Evolutionary conservation across 2,329 filamentous ascomycete genomes (phyloP), one percentile per base, ranked within the genome.

Genomic region (Zymoseptoria passerinii): DNA sequence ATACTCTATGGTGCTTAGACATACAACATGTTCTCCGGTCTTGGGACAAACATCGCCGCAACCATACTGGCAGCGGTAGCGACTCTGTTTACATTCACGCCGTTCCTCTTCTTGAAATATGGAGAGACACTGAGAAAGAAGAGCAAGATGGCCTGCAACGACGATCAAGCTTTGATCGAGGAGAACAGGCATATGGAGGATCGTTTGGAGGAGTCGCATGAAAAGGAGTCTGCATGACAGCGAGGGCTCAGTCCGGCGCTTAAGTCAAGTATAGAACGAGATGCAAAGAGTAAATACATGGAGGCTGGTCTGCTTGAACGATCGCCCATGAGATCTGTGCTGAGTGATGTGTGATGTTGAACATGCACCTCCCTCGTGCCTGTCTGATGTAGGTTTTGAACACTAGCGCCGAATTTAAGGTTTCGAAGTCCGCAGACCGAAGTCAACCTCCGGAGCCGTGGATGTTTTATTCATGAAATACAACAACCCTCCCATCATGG

Each of bases 21-120:
- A 0, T 73, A 79, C 8, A 64, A 70, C 50, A 83, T 88, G 81
- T 87, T 85, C 65, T 70, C 76, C 9, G 73, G 69, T 1, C 66
- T 86, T 1, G 83, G 83, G 1, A 61, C 54, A 1, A 61, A 61
- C 19, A 55, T 59, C 13, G 57, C 57, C 1, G 57, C 54, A 6
- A 56, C 52, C 0, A 63, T 64, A 10, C 57, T 77, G 49, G 75
- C 76, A 1, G 63, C 64, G 1, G 58, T 76, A 1, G 76, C 75
- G 19, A 76, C 74, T 0, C 40, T 73, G 0, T 77, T 77, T 44
- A 61, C 56, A 0, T 61, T 64, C 23, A 63, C 62, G 16, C 62
- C 63, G 13, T 16, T 64, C 4, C n/a, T 66, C 35, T 63, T 67
- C 40, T n/a, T 66, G 23, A 63, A 29, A 35, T 62, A 62, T 52